Base-by-base conservation (phyloP, 176 grass and related monocot species). In the Aegilops bicornis region DNA sequence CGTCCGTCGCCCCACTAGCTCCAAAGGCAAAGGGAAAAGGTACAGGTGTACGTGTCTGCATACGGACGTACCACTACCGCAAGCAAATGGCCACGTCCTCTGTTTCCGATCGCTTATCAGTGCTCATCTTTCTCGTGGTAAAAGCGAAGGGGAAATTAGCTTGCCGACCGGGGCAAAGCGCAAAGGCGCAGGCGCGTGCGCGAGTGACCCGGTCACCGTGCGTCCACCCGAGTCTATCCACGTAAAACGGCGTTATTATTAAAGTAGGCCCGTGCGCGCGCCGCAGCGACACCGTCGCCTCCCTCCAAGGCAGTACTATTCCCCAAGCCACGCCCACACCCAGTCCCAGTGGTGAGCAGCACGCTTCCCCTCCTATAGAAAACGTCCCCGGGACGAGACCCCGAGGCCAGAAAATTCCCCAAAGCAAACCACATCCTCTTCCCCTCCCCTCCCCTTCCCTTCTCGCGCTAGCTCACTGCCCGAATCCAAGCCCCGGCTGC, bases 151-250 rank as follows among this genome's bases (percentile, higher is more conserved):
- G 23, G 15, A 56, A 61, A 79, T 15, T 16, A 20, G 77, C 52
- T 42, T 69, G 72, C 86, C 71, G 62, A 69, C 79, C 86, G 32
- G 69, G 36, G 27, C 39, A 43, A 63, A 48, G 12, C 11, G 36
- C 43, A 69, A 2, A 5, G 29, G 14, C 17, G 10, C 4, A 30
- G 27, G 43, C 2, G 50, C 50, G 50, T 54, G 50, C 50, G 50
- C 0, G 78, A 11, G 56, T 52, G 76, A 88, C 56, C 56, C 19
- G 56, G 56, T 59, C 56, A 22, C 56, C 56, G 56, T 59, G 56
- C 20, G 56, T 30, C 42, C 4, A 22, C 2, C 20, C 3, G 6
- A 3, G 56, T 59, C 56, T 8, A 59, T 59, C 56, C 19, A 58
- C 54, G 56, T 22, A 59, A 59, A 22, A 22, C 56, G 56, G 19